Conservation (phyloP, 192 early-diverging fungal genomes). For the Phlyctochytrium planicorne region DNA sequence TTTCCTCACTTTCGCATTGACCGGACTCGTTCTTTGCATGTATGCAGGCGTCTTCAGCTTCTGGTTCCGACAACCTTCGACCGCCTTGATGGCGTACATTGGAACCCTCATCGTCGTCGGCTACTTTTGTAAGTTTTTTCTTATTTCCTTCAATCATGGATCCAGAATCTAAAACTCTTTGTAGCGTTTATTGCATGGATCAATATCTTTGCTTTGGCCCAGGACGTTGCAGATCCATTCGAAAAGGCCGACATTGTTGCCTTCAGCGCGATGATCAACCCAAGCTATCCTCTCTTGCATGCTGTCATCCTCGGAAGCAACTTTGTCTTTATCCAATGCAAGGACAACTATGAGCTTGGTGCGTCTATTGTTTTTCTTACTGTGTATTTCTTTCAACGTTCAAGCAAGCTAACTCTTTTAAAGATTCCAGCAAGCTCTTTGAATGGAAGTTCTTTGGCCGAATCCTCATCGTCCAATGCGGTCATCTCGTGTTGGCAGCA, state of each 20-base stretch:
- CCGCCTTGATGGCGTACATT: not conserved
- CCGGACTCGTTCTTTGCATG: not conserved
- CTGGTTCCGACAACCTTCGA: not conserved
- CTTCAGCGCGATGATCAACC: not conserved
- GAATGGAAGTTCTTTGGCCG: not conserved
- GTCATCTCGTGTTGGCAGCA: not conserved
- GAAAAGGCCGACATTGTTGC: not conserved
- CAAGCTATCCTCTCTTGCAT: not conserved
- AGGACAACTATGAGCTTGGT: slow-evolving; percentile 5
- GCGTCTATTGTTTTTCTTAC: not conserved
- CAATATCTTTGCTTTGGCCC: not conserved
- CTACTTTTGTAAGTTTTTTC: slow-evolving; percentile 1
- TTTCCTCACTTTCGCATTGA: not conserved
- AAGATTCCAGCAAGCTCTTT: not conserved
- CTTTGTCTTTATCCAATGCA: not conserved
- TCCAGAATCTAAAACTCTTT: not conserved
- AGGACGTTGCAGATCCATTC: not conserved
- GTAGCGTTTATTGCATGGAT: not conserved
- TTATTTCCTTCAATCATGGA: not conserved
- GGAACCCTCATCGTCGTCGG: not conserved
- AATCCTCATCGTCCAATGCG: not conserved
- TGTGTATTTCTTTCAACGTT: not conserved
- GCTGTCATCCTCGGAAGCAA: not conserved
- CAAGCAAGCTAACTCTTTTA: not conserved
- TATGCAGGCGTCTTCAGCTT: not conserved